Conservation (phyloP, 169 alveolate species). For the Babesia gibsoni region DNA sequence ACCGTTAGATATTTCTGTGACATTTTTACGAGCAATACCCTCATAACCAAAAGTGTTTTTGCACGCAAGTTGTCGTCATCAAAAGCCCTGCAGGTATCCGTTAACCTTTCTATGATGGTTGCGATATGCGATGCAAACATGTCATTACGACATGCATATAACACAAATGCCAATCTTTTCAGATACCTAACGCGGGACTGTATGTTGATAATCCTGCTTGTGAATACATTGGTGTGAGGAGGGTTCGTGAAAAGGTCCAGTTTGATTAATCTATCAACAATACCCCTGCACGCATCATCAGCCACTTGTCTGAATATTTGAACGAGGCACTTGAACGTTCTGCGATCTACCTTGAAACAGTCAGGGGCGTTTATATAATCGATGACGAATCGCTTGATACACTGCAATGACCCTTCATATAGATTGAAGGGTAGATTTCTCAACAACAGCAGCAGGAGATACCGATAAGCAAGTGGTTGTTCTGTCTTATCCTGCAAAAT, state of each 20-base stretch:
- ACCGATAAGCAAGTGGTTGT: slow-evolving; percentile 27
- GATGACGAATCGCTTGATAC: slow-evolving; percentile 40
- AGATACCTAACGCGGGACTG: slow-evolving; percentile 42
- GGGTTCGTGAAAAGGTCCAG: slow-evolving; percentile 56
- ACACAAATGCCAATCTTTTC: slow-evolving; percentile 58
- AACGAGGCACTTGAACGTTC: slow-evolving; percentile 25
- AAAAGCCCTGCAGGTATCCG: slow-evolving; percentile 37
- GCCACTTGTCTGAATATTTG: slow-evolving; percentile 42
- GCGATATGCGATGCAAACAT: slow-evolving; percentile 53
- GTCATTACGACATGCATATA: slow-evolving; percentile 58
- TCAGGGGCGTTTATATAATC: slow-evolving; percentile 41
- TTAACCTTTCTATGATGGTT: slow-evolving; percentile 53
- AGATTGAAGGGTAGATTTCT: slow-evolving; percentile 48
- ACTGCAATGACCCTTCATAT: slow-evolving; percentile 44
- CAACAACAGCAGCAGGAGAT: slow-evolving; percentile 45
- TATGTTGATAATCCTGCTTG: slow-evolving; percentile 29
- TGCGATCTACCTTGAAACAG: slow-evolving; percentile 54
- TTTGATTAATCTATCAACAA: slow-evolving; percentile 33
- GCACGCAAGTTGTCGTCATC: slow-evolving; percentile 51
- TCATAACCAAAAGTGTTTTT: slow-evolving; percentile 44
- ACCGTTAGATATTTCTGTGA: slow-evolving; percentile 61
- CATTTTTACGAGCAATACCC: slow-evolving; percentile 58
- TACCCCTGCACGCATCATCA: slow-evolving; percentile 54
- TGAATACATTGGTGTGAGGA: slow-evolving; percentile 47
- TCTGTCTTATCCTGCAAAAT: slow-evolving; percentile 40